These are phyloP conservation scores for Arthonia radiata DNA, from an alignment of 495 filamentous ascomycete species.

Conservation along the genomic window DNA sequence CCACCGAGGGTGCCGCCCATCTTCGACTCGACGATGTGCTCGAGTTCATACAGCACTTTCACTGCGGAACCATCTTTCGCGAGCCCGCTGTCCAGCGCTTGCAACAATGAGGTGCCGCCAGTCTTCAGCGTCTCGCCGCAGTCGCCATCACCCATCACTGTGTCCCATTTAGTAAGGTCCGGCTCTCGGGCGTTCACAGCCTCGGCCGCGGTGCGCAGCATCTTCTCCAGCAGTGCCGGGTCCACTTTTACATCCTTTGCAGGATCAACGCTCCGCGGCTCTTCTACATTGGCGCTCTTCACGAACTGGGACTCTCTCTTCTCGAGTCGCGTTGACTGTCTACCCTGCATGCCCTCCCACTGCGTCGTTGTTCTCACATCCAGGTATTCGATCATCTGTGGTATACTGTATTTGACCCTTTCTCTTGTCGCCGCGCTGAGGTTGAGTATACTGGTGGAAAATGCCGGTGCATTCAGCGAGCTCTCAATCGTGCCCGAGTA, in stretches of 20 bases:
- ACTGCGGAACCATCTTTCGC: conserved; percentile 21
- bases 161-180: conserved; percentile 71
- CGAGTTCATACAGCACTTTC: conserved; percentile 29
- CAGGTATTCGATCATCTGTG: conserved; percentile 27
- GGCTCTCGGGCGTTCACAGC: conserved; percentile 54
- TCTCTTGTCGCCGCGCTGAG: conserved; percentile 40
- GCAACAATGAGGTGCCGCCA: conserved; percentile 26
- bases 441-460: conserved; percentile 71
- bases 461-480: conserved; percentile 76
- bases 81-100: conserved; percentile 8
- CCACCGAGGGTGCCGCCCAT: conserved; percentile 97
- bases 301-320: no score
- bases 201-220: conserved; percentile 41
- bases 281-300: conserved; percentile 5
- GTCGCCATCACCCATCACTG: conserved; percentile 84
- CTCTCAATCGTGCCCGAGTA: conserved; percentile 53
- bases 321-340: conserved; percentile 5
- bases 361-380: conserved; percentile 26
- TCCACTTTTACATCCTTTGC: conserved; percentile 28
- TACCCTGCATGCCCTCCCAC: conserved; percentile 14
- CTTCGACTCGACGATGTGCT: conserved; percentile 55
- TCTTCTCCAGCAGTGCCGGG: conserved; percentile 25
- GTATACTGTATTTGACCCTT: conserved; percentile 15
- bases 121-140: conserved; percentile 78
- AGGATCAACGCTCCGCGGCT: not conserved